Base-by-base conservation (phyloP, 805 yeast species). In the Lachancea thermotolerans region DNA sequence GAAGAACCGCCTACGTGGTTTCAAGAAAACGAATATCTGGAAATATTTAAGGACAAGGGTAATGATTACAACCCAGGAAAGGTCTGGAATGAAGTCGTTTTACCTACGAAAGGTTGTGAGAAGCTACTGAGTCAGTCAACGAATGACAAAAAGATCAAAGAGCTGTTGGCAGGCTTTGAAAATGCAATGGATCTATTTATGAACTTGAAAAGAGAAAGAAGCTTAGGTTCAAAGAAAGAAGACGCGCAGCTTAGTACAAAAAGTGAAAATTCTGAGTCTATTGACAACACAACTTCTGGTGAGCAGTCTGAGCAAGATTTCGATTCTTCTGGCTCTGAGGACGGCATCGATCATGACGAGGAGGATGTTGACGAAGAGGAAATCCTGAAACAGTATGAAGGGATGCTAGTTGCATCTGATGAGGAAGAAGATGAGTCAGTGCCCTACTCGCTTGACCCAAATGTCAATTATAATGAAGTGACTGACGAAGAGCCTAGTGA, bases 401-500 rank as follows among this genome's bases (percentile, higher is more conserved):
- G 65, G n/a, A 42, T 66, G 43, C 55, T 73, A 33, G 71, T 60
- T 7, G 66, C 54, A 1, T 63, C 70, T 5, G 71, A 61, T 43
- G 76, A 72, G 21, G 73, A 70, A 4, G 67, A 59, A 10, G 66
- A 62, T 32, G 67, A 65, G 37, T 68, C 68, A 11, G 57, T 64
- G 17, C 51, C 49, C 3, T 56, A 44, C 9, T 36, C 39, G 9
- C 46, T 55, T n/a, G 66, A 66, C 33, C 57, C 58, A 1, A 42
- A 48, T 33, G 46, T 60, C 25, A 53, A 62, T 39, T 62, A 82
- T 55, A 78, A 77, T 55, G 77, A 77, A 55, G 72, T 80, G 4
- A 81, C 89, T 0, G 90, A 83, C 57, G 81, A 78, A 49, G 86
- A 81, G 49, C 74, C 78, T 21, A 69, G 77, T 35, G 74, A 61